Conservation (phyloP, 345 rosid genomes). For the Populus alba region DNA sequence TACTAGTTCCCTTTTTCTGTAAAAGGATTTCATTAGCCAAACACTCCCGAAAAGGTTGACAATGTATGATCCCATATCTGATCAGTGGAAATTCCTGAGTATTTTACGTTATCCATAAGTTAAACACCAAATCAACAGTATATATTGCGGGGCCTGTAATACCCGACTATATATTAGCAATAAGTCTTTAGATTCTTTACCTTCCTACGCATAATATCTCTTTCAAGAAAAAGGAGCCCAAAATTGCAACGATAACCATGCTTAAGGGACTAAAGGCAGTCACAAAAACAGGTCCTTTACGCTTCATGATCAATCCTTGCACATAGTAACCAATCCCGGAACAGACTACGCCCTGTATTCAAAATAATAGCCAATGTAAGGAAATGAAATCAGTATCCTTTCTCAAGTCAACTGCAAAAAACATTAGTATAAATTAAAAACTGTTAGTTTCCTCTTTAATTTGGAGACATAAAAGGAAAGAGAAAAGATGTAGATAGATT, state of each 20-base stretch:
- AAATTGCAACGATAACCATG: conserved; percentile 56
- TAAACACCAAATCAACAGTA: not conserved
- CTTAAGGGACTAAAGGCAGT: conserved; percentile 62
- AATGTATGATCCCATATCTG: not conserved
- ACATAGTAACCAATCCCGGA: conserved; percentile 61
- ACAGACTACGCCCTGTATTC: conserved; percentile 49
- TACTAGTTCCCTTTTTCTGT: not conserved
- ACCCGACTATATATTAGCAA: not conserved
- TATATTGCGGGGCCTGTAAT: not conserved
- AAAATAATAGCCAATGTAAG: not conserved
- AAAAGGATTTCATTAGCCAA: not conserved
- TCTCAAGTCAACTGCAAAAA: not conserved
- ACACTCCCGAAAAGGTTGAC: not conserved
- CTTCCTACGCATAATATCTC: conserved; percentile 54
- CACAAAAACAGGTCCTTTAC: conserved; percentile 66
- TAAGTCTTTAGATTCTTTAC: conserved; percentile 13
- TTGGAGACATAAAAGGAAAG: not conserved
- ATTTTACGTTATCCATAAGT: not conserved
- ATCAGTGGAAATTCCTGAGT: not conserved
- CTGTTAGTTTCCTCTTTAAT: not conserved
- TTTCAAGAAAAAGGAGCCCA: conserved; percentile 54
- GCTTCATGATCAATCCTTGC: conserved; percentile 60
- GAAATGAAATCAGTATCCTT: not conserved
- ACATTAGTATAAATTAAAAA: not conserved
- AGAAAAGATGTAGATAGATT: not conserved